Evolutionary conservation across 345 rosid genomes (phyloP).

Genomic region (Rhizophora apiculata): DNA sequence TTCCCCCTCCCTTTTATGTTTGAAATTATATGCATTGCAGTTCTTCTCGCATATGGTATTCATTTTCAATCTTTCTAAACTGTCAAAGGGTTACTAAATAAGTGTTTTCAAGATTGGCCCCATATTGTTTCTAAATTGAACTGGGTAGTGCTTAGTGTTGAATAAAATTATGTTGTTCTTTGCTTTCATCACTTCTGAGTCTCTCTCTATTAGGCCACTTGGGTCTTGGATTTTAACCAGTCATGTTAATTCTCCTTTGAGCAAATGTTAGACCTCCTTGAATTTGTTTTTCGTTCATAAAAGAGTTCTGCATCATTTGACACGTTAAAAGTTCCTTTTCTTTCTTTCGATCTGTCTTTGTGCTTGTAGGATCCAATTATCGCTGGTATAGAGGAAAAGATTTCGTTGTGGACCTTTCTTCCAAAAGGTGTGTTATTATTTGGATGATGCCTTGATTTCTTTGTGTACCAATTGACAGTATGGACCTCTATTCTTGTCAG

Average conservation of each 20-base stretch:
- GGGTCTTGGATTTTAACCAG: neutral
- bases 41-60: too few relatives aligned
- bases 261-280: too few relatives aligned
- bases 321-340: neutral
- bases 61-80: too few relatives aligned
- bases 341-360: neutral
- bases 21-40: neutral
- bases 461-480: neutral
- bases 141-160: neutral
- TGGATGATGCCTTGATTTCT: neutral
- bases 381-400: slow-evolving; percentile 87
- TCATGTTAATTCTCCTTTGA: neutral
- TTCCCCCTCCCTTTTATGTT: neutral
- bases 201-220: neutral
- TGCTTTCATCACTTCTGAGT: neutral
- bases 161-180: neutral
- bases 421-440: slow-evolving; percentile 62
- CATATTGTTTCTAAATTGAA: neutral
- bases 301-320: neutral
- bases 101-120: neutral
- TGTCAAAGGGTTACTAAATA: too few relatives aligned
- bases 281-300: too few relatives aligned
- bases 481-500: neutral
- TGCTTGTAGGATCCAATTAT: slow-evolving; percentile 72
- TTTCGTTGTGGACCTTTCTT: slow-evolving; percentile 91